These are phyloP conservation scores for Zea luxurians DNA, from an alignment of 176 grass and related monocot genomes.

Conservation along the genomic window DNA sequence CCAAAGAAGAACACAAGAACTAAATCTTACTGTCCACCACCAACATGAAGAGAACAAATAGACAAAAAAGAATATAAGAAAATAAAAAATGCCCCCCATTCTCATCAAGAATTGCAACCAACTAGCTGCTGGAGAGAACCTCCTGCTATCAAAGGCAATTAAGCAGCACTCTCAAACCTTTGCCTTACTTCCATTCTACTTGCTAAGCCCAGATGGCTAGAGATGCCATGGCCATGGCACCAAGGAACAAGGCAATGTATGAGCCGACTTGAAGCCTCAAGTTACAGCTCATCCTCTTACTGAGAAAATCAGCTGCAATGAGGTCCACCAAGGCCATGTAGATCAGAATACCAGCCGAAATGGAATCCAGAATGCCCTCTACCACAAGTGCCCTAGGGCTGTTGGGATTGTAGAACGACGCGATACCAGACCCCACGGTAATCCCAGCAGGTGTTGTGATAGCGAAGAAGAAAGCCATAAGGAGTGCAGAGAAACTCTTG, in stretches of 20 bases:
- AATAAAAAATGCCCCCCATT: not conserved
- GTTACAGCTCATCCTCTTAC: constrained; percentile 60
- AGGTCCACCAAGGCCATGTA: constrained; percentile 83
- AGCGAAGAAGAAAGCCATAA: constrained; percentile 76
- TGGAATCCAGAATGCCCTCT: constrained; percentile 73
- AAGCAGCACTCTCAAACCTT: not conserved
- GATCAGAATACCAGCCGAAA: constrained; percentile 83
- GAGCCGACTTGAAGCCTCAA: constrained; percentile 49
- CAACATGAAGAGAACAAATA: constrained; percentile 10
- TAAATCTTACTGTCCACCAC: not conserved
- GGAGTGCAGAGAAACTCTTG: constrained; percentile 42
- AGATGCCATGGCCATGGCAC: constrained; percentile 67
- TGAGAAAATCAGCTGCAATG: constrained; percentile 75
- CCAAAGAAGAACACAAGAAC: constrained; percentile 11
- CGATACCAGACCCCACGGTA: constrained; percentile 34
- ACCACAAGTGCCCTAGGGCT: constrained; percentile 57
- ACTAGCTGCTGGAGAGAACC: not conserved
- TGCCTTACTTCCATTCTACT: not conserved
- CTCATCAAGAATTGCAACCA: not conserved
- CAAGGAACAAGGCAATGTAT: constrained; percentile 62
- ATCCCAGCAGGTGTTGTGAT: constrained; percentile 76
- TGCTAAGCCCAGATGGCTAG: constrained; percentile 72
- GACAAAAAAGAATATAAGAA: constrained; percentile 38
- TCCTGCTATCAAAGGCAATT: constrained; percentile 7
- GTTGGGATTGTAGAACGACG: constrained; percentile 68